Conservation (phyloP, 768 basidiomycete genomes). For the Calvatia gigantea region DNA sequence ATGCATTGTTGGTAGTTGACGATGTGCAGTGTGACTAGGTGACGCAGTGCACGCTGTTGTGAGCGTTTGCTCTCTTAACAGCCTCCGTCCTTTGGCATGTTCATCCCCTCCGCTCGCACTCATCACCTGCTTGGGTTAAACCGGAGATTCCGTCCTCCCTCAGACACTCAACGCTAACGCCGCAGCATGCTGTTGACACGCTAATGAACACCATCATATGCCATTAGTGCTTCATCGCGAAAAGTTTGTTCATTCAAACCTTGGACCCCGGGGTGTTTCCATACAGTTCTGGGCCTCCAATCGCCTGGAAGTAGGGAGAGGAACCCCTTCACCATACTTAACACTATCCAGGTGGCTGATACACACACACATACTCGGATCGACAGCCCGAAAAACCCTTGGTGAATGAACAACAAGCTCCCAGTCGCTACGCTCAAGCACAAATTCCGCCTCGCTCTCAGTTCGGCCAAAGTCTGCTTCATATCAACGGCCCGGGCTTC, state of each 20-base stretch:
- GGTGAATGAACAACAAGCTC: neutral
- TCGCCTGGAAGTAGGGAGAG: neutral
- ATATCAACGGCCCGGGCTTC: conserved; percentile 13
- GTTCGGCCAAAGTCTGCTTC: neutral
- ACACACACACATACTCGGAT: neutral
- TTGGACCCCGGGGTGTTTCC: neutral
- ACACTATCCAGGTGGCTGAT: too few species aligned
- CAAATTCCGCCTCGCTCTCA: neutral
- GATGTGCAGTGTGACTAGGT: too few species aligned
- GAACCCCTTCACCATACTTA: neutral
- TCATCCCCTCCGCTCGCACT: conserved; percentile 51
- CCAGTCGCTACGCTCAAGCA: neutral
- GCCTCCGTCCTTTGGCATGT: conserved; percentile 67
- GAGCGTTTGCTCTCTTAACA: too few species aligned
- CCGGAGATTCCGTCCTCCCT: conserved; percentile 34
- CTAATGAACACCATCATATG: neutral
- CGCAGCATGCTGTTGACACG: too few species aligned
- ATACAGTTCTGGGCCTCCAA: neutral
- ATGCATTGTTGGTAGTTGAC: too few species aligned
- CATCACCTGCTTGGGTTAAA: conserved; percentile 51
- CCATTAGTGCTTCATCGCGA: neutral
- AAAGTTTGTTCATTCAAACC: neutral
- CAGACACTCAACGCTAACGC: neutral
- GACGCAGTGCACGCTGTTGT: too few species aligned
- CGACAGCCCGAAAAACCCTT: neutral